Base-by-base conservation (phyloP, 148 eudicot genomes). In the Nepenthes gracilis region DNA sequence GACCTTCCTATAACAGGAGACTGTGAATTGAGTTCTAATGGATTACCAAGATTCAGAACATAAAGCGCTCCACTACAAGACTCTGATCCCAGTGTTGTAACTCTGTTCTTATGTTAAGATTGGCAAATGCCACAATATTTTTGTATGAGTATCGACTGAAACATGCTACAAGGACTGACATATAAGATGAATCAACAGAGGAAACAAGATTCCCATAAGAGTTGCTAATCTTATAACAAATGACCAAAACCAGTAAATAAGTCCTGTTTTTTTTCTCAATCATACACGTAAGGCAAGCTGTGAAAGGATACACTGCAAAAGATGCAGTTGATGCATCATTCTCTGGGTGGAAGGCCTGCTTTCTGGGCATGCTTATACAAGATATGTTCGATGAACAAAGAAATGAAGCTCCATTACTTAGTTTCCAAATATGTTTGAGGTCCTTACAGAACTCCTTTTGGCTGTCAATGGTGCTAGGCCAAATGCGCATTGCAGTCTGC, bases 51-150 rank as follows among this genome's bases (percentile, higher is more conserved):
- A 74, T 83, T 75, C 70, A 87, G 71, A 36, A 73, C 33, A 59
- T 80, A 66, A 59, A 87, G 78, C 56, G 82, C 76, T 58, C 96
- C 97, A 63, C 89, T 80, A 66, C 75, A 70, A 63, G 64, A 51
- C 36, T 80, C 95, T 61, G 95, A 83, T 43, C 96, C 97, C 77
- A 87, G 72, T 32, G 97, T 81, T 49, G 96, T 81, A 63, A 92
- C 67, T 61, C 96, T 88, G 81, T 73, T 49, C 79, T 73, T 15
- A 32, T 48, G 90, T 92, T 71, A 87, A 91, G 59, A 87, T 2
- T 49, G 6, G n/a, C 53, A 49, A 11, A 6, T 0, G 15, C 13
- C 1, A 49, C 3, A 3, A 11, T 49, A 4, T 8, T 3, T 40
- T 40, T 40, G 8, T 40, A 3, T 40, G 0, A 40, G 45, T 40